A percentile compares a stretch with the other conserved stretches of the same genome.
These are phyloP conservation scores for Aspergillus thermomutatus DNA, from an alignment of 2,329 filamentous ascomycete species.

Conservation along the genomic window DNA sequence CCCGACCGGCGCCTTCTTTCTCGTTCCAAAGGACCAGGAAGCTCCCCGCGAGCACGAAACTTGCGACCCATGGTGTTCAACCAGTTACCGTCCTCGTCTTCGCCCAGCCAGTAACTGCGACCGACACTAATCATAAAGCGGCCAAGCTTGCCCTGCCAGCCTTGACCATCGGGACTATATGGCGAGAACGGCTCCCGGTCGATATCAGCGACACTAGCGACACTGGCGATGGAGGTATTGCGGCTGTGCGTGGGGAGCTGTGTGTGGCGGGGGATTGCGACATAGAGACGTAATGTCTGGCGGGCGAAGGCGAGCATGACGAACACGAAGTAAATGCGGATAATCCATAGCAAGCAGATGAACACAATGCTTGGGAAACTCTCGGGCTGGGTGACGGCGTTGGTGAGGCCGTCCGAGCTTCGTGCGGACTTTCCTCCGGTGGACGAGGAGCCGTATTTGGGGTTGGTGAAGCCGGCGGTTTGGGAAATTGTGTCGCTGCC, in stretches of 20 bases:
- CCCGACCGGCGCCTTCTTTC: conserved; percentile 61
- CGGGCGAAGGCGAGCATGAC: conserved; percentile 81
- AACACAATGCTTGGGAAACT: conserved; percentile 74
- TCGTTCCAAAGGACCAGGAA: conserved; percentile 48
- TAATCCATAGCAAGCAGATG: conserved; percentile 68
- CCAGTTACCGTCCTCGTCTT: conserved; percentile 64
- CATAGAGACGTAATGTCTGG: conserved; percentile 65
- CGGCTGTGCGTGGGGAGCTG: conserved; percentile 40
- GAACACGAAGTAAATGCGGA: conserved; percentile 79
- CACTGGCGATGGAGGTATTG: conserved; percentile 45
- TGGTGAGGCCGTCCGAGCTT: conserved; percentile 51
- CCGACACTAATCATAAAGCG: conserved; percentile 72
- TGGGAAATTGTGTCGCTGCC: conserved; percentile 58
- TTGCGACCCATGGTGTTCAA: conserved; percentile 60
- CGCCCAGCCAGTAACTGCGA: conserved; percentile 75
- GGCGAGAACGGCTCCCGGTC: conserved; percentile 67
- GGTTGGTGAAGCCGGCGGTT: conserved; percentile 63
- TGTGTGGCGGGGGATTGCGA: conserved; percentile 40
- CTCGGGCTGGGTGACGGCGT: conserved; percentile 63
- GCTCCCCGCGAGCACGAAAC: conserved; percentile 50
- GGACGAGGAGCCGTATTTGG: conserved; percentile 58
- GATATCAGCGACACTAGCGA: conserved; percentile 45
- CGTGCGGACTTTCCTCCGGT: conserved; percentile 49
- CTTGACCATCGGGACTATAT: conserved; percentile 69
- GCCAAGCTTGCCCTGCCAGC: conserved; percentile 76